Base-by-base conservation (phyloP, 2,329 filamentous ascomycete species). In the Sclerotinia borealis region DNA sequence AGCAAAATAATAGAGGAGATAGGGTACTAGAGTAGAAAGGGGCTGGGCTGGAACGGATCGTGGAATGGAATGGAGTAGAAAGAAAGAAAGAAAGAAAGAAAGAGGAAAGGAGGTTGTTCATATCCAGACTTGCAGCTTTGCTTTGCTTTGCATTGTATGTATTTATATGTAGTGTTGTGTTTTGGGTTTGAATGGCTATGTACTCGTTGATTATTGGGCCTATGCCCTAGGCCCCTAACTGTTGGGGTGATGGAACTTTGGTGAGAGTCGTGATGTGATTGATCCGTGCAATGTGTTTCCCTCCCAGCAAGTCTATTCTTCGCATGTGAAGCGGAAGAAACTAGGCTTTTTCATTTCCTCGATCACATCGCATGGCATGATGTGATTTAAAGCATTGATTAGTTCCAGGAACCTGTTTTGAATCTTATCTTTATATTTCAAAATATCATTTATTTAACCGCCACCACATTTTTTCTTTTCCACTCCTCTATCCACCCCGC, bases 401-500 rank as follows among this genome's bases (percentile, higher is more conserved):
- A n/a, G n/a, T 48, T 34, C 3, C 7, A n/a, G 27, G 5, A 45
- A 27, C 11, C 9, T 22, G 29, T 1, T 37, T 17, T 37, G 11
- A 36, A 34, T 25, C 3, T 17, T 54, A 41, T 34, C 39, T 41
- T 47, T 51, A 19, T 41, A 17, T 36, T 25, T 31, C 8, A 19
- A 22, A 13, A 31, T 41, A 25, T 63, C 58, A 17, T n/a, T 60
- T 41, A 61, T 22, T 25, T 29, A 7, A 58, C 45, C 65, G 72
- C 79, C 72, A 81, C 80, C 3, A 77, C 78, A 4, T 85, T 91
- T 74, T 90, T 87, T 71, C 79, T 83, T 79, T 97, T 98, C 75
- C 92, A 93, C 70, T 95, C 90, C 67, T 85, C 83, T 41, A 96
- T 87, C 88, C 93, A 99, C n/a, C 75, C 81, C 10, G 82, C 82